Evolutionary conservation across 768 basidiomycete species (phyloP), one percentile per base, ranked within the genome.

Genomic region (Amanita polypyramis): DNA sequence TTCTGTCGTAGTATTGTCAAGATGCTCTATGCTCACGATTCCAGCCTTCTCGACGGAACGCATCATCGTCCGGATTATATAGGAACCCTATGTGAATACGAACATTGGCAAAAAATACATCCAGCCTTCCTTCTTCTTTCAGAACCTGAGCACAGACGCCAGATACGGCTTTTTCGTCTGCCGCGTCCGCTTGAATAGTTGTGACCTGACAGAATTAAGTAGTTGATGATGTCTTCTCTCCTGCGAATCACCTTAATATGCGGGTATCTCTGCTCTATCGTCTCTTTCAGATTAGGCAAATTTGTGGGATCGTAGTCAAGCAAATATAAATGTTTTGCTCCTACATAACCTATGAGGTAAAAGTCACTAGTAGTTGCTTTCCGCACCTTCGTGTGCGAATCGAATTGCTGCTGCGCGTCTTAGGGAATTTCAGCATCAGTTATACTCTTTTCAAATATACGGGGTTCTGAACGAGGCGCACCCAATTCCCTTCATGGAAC

Each of bases 41-140:
- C 87, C 89, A 48, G 88, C 89, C 87, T 91, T 52, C 50, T 7
- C 27, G 4, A 41, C 15, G 15, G 14, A 17, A 50, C 15, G 45
- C 52, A 49, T 52, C 50, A 48, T 19, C 20, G 9, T 11, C 12
- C 23, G 39, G 39, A 25, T 2, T 32, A 21, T 12, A 14, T n/a
- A 39, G 15, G 32, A 17, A 34, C 32, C 17, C 4, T 17, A 35
- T 35, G 43, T 19, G 2, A n/a, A 15, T 5, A 57, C 79, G 45
- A 58, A 90, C 93, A 61, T 97, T 96, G 29, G 94, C 94, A 60
- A 93, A 97, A 72, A 96, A 96, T 53, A 94, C 81, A 55, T 97
- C 94, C 10, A 97, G 70, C 51, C 79, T 75, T 7, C 92, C 91
- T 59, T 94, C 83, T 51, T 96, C 91, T 36, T 75, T 65, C 27